Conservation (phyloP, 495 filamentous ascomycete genomes). For the Cercophora sp. region DNA sequence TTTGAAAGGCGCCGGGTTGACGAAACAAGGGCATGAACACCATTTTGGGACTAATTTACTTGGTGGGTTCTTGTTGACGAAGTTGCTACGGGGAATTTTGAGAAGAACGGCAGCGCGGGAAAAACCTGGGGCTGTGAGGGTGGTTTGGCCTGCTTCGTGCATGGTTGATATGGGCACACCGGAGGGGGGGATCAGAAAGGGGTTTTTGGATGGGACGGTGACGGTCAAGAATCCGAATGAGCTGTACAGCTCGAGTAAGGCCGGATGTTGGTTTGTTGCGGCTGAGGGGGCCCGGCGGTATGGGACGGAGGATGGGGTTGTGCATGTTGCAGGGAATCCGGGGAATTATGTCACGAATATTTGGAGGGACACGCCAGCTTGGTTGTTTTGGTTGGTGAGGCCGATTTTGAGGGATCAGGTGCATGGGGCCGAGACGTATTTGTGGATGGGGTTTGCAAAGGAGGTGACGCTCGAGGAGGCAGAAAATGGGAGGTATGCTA, state of each 20-base stretch:
- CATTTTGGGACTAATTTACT: neutral
- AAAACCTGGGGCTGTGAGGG: too few relatives aligned
- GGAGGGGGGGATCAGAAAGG: neutral
- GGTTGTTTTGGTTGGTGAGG: neutral
- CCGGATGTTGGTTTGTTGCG: neutral
- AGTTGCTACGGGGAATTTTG: neutral
- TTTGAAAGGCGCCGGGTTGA: neutral
- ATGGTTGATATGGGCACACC: neutral
- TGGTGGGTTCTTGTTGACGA: neutral
- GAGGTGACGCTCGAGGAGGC: neutral
- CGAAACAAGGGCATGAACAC: neutral
- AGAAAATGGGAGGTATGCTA: neutral
- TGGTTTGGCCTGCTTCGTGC: neutral
- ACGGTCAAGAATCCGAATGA: neutral
- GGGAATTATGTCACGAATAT: too few relatives aligned
- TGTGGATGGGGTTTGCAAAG: neutral
- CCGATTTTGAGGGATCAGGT: neutral
- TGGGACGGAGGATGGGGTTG: neutral
- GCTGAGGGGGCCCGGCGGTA: neutral
- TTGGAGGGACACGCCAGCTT: too few relatives aligned
- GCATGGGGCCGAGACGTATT: neutral
- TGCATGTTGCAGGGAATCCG: neutral
- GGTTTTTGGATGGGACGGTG: neutral
- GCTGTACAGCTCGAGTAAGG: neutral
- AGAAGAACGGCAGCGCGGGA: neutral